A percentile compares a stretch with the other conserved stretches of the same genome.
Conservation (phyloP, 495 filamentous ascomycete genomes). For the Penicillium paxilli region DNA sequence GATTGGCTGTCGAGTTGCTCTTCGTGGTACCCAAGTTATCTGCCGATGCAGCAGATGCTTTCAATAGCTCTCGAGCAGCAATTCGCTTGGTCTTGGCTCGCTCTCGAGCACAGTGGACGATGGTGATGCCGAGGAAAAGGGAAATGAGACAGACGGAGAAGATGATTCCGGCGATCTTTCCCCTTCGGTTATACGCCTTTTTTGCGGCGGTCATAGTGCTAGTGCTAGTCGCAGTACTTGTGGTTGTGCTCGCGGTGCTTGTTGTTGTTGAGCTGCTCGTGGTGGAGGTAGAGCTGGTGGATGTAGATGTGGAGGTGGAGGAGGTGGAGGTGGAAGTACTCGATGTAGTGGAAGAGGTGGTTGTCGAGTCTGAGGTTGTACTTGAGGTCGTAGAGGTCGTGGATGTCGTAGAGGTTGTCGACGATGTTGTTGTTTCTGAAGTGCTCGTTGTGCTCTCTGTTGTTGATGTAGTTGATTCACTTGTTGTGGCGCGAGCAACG, state of each 20-base stretch:
- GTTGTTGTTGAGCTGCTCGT: slow-evolving; percentile 11
- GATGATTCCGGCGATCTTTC: slow-evolving; percentile 15
- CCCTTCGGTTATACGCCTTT: slow-evolving; percentile 9
- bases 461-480: slow-evolving; percentile 5
- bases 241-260: slow-evolving; percentile 8
- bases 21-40: background rate
- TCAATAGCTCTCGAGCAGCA: slow-evolving; percentile 4
- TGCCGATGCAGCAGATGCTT: background rate
- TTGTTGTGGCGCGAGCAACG: slow-evolving; percentile 13
- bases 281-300: slow-evolving; percentile 4
- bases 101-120: slow-evolving; percentile 11
- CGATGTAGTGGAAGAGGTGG: background rate
- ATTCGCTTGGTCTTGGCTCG: slow-evolving; percentile 11
- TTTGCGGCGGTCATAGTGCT: slow-evolving; percentile 8
- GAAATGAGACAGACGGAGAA: slow-evolving; percentile 8
- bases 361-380: background rate
- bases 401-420: background rate
- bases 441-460: slow-evolving; percentile 5
- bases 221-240: slow-evolving; percentile 12
- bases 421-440: slow-evolving; percentile 4
- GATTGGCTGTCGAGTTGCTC: slow-evolving; percentile 6
- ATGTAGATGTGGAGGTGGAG: slow-evolving; percentile 4
- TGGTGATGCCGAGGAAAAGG: slow-evolving; percentile 15
- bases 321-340: background rate
- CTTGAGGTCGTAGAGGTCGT: slow-evolving; percentile 2